These are phyloP conservation scores for Tetramitus jugosus DNA, from an alignment of 208 protist species.

Conservation along the genomic window DNA sequence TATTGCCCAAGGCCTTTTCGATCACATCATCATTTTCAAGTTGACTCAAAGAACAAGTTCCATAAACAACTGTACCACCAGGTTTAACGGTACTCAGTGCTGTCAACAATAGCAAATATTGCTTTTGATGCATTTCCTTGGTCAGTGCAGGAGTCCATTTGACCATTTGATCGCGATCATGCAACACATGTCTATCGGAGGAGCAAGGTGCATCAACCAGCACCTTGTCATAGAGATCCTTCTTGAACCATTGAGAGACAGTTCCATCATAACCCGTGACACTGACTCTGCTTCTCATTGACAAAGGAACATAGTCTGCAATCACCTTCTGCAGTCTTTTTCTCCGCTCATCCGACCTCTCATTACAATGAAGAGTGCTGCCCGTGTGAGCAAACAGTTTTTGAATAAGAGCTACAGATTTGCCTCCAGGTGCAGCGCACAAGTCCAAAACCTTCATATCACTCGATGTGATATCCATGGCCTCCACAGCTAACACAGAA, in stretches of 20 bases:
- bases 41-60: neutral
- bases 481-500: neutral
- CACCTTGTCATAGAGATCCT: constrained; percentile 19
- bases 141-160: neutral
- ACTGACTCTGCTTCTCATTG: constrained; percentile 49
- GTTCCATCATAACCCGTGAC: neutral
- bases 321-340: neutral
- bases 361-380: neutral
- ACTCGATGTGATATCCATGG: neutral
- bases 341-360: neutral
- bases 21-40: neutral
- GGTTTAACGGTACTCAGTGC: neutral
- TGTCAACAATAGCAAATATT: neutral
- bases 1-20: neutral
- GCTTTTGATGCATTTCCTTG: neutral
- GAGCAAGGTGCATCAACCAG: constrained; percentile 15
- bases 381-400: neutral
- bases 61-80: neutral
- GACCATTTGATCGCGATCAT: neutral
- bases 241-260: too few relatives aligned
- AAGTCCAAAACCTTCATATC: constrained; percentile 16
- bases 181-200: constrained; percentile 1
- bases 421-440: constrained; percentile 11
- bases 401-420: constrained; percentile 44
- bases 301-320: neutral